phyloP scores from a whole-genome alignment of 768 basidiomycete genomes.

The Phallus indusiatus region DNA sequence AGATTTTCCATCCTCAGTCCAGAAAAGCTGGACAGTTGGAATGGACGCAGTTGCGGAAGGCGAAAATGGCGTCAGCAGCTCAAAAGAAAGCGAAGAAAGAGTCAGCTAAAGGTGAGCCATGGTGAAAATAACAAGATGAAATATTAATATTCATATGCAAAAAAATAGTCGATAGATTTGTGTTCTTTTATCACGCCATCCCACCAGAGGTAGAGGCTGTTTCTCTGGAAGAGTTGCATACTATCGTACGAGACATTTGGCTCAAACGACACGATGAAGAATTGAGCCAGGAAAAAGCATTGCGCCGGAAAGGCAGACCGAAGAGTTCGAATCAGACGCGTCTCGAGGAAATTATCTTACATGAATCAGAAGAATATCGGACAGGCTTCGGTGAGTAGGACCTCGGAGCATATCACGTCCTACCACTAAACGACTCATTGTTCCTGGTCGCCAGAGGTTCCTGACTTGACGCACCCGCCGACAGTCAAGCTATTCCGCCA shows the following conservation, averaged over 20 bases:
- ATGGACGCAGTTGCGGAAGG: constrained; percentile 58
- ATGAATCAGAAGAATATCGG: constrained; percentile 64
- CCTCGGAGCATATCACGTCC: neutral
- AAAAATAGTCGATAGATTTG: constrained; percentile 52
- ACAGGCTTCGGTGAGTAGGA: constrained; percentile 63
- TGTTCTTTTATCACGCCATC: constrained; percentile 67
- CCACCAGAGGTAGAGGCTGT: constrained; percentile 49
- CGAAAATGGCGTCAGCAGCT: constrained; percentile 48
- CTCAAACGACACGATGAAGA: constrained; percentile 60
- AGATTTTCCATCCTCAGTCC: constrained; percentile 74
- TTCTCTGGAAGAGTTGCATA: constrained; percentile 57
- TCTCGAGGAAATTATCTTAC: constrained; percentile 59
- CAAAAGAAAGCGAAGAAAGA: constrained; percentile 51
- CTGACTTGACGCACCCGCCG: constrained; percentile 64
- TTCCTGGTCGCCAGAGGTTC: constrained; percentile 46
- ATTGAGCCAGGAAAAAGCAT: constrained; percentile 47
- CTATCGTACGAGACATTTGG: constrained; percentile 58
- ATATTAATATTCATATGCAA: neutral
- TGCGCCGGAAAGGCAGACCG: constrained; percentile 64
- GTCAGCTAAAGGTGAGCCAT: constrained; percentile 37
- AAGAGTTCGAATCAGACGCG: constrained; percentile 59
- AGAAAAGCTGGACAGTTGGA: constrained; percentile 72
- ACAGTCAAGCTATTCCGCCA: constrained; percentile 62
- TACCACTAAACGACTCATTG: constrained; percentile 5
- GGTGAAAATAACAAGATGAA: neutral